phyloP scores from a whole-genome alignment of 2,329 filamentous ascomycete genomes.

The Arthrobotrys sinensis region DNA sequence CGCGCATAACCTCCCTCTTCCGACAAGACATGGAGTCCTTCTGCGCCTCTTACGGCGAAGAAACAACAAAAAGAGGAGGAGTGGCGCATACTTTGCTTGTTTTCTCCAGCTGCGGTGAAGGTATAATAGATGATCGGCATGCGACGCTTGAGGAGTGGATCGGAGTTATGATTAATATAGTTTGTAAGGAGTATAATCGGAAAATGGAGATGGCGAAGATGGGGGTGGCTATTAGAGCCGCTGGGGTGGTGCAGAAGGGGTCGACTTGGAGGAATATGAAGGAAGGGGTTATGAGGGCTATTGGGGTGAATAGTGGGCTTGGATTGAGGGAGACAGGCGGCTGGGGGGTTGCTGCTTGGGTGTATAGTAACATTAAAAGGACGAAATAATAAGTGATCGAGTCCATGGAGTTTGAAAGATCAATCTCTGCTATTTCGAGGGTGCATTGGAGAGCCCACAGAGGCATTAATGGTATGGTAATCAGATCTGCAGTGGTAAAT shows the following conservation, averaged over 20 bases:
- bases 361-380: background rate
- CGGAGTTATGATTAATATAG: slow-evolving; percentile 2
- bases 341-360: slow-evolving; percentile 8
- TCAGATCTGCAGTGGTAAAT: no score
- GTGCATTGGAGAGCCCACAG: no score
- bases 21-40: background rate
- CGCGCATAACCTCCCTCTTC: background rate
- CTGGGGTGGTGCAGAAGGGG: background rate
- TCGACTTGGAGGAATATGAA: background rate
- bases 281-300: background rate
- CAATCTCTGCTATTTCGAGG: no score
- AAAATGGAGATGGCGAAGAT: slow-evolving; percentile 2
- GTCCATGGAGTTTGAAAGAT: no score
- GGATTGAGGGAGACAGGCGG: background rate
- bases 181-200: slow-evolving; percentile 27
- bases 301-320: background rate
- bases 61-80: slow-evolving; percentile 4
- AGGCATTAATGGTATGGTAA: no score
- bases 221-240: background rate
- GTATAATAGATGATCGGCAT: background rate
- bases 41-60: slow-evolving; percentile 1
- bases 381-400: background rate
- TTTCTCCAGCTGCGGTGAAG: background rate
- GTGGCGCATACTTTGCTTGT: slow-evolving; percentile 9
- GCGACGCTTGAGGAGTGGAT: slow-evolving; percentile 37